Evolutionary conservation across 225 moss, liverwort and hornwort genomes (phyloP), one percentile per base, ranked within the genome.

Genomic region (Pleurozium schreberi): DNA sequence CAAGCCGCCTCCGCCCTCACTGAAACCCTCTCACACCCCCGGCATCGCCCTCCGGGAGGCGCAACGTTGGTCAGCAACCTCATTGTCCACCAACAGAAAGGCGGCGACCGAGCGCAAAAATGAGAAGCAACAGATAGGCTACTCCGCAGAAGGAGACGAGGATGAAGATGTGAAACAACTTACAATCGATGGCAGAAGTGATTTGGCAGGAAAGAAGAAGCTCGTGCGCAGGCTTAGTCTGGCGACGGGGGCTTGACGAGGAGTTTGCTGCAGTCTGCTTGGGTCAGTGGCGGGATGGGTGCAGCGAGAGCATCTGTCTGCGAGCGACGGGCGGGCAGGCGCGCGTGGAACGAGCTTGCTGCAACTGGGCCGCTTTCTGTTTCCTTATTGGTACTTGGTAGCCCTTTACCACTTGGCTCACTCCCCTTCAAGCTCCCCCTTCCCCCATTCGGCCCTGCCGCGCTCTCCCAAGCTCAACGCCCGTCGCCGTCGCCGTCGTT

Each of bases 331-430:
- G 75, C 84, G 58, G 25, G 66, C 59, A 52, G 5, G 63, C n/a
- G n/a, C n/a, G 83, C 70, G 55, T 28, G 78, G 64, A 33, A 28
- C 16, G 79, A 45, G 81, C 30, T 64, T 13, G 86, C 78, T 77
- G 89, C 79, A 84, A 83, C 86, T 77, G 36, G 64, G 11, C 84
- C 23, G 86, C 73, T 75, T 66, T 84, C 81, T 74, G 71, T 75
- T 92, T 87, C 86, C 93, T 93, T 77, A 87, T 90, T 93, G 85
- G 92, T 67, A 85, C 92, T 63, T 21, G 53, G 15, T 49, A 30
- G 71, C 77, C 30, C 89, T 91, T 89, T 79, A 93, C 93, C 92
- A 93, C 92, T 92, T 93, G 92, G 73, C 90, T 68, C 88, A 11
- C 88, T 92, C 91, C 88, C 87, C 91, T 84, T 90, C 82, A 9